Conservation (phyloP, 352 stramenopile species). For the Pythium rishiriense region DNA sequence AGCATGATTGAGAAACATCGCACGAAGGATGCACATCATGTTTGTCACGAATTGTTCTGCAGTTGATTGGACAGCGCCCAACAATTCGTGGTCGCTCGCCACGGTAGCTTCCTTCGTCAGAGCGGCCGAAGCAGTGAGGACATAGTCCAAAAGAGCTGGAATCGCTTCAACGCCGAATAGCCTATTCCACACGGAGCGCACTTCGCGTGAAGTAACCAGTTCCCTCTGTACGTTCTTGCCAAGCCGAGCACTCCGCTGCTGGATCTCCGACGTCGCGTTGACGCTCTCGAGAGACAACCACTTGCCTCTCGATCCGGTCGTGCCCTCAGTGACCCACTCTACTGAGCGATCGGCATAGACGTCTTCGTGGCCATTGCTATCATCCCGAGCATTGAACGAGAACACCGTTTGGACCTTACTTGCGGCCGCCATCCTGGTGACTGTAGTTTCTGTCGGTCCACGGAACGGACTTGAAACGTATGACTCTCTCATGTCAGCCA, state of each 20-base stretch:
- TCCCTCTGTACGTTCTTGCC: conserved; percentile 59
- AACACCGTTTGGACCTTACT: conserved; percentile 76
- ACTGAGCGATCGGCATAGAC: conserved; percentile 62
- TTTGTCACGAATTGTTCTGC: conserved; percentile 37
- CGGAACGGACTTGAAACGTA: conserved; percentile 41
- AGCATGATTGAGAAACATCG: conserved; percentile 47
- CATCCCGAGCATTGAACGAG: conserved; percentile 63
- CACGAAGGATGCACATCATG: conserved; percentile 68
- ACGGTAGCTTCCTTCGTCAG: conserved; percentile 19
- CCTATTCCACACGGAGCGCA: conserved; percentile 50
- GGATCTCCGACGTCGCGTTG: conserved; percentile 64
- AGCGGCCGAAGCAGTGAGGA: conserved; percentile 34
- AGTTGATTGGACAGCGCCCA: neutral
- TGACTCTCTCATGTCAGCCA: conserved; percentile 60
- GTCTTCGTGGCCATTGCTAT: conserved; percentile 35
- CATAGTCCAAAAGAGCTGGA: conserved; percentile 60
- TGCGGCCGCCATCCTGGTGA: conserved; percentile 37
- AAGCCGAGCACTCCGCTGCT: conserved; percentile 67
- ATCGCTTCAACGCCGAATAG: conserved; percentile 56
- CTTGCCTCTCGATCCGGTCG: conserved; percentile 44
- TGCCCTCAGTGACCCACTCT: conserved; percentile 73
- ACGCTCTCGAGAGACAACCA: conserved; percentile 69
- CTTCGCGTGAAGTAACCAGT: conserved; percentile 31
- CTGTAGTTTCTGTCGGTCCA: conserved; percentile 39
- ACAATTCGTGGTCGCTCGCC: neutral